These are phyloP conservation scores for Penicillium freii DNA, from an alignment of 2,329 filamentous ascomycete genomes.

Conservation along the genomic window DNA sequence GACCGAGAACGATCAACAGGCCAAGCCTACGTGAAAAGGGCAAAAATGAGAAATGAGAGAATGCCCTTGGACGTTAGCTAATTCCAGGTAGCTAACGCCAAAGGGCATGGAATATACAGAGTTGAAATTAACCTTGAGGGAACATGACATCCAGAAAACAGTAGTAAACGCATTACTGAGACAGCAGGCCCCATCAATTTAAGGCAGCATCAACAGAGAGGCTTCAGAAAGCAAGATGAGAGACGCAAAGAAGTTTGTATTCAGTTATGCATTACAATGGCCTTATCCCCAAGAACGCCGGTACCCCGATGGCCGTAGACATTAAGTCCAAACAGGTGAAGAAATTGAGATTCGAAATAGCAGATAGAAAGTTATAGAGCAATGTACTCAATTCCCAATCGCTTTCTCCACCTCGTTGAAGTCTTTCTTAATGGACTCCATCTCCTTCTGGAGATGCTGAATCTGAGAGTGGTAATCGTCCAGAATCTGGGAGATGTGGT, in stretches of 20 bases:
- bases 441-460: constrained; percentile 60
- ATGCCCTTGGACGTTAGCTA: not conserved
- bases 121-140: not conserved
- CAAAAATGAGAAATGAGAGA: not conserved
- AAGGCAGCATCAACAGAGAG: not conserved
- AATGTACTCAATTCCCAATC: constrained; percentile 22
- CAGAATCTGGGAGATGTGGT: constrained; percentile 42
- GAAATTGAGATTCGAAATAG: constrained; percentile 10
- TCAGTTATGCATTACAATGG: constrained; percentile 25
- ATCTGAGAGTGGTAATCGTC: constrained; percentile 52
- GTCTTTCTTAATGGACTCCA: constrained; percentile 59
- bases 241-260: constrained; percentile 16
- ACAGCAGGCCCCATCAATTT: not conserved
- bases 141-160: not conserved
- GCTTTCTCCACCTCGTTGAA: constrained; percentile 55
- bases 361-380: constrained; percentile 4
- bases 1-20: not conserved
- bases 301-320: constrained; percentile 25
- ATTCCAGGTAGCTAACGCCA: not conserved
- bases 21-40: not conserved
- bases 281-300: constrained; percentile 22
- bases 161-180: not conserved
- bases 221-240: not conserved
- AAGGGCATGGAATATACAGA: not conserved
- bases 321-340: constrained; percentile 13